Evolutionary conservation across 331 rosid genomes (phyloP), one percentile per base, ranked within the genome.

Genomic region (Malus hybrid): DNA sequence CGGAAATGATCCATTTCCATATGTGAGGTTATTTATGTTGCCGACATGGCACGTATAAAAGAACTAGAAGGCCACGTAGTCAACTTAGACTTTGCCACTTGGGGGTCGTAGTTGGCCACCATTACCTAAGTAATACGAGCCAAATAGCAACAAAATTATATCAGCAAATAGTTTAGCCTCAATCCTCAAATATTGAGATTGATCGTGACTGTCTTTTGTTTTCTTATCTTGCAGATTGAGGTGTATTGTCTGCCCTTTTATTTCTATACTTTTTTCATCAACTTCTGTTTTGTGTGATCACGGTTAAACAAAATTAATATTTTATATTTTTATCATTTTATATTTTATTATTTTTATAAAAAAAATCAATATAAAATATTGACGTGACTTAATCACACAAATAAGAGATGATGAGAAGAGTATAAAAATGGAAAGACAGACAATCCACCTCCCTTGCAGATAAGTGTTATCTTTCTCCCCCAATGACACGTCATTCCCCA

Each of bases 1-100:
- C 29, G 29, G 29, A 28, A 3, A 28, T 28, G 29, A 28, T 28
- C 29, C 0, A 0, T 28, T 28, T 28, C 29, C 29, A 28, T 28
- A 28, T 28, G 33, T 24, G n/a, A 19, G 28, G 54, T 55, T 18
- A 46, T 39, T 72, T 80, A 65, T 83, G 86, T 81, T 79, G 86
- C 89, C 91, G 88, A 85, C 88, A 87, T 79, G 86, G 86, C 83
- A 77, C 86, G 80, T 79, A 75, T 73, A 42, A 42, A 42, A 42
- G 5, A 42, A 42, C 13, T 42, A 10, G 5, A 42, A 42, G 14
- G 48, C 48, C 5, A 42, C 14, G 67, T 76, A 79, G 82, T 87
- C 81, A 81, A 81, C 62, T 56, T 18, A 76, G 60, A 20, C 24
- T 62, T 14, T 16, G 86, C 80, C 77, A 83, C 79, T 83, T 85